phyloP scores from a whole-genome alignment of 768 basidiomycete species.

The Myochromella boudieri region DNA sequence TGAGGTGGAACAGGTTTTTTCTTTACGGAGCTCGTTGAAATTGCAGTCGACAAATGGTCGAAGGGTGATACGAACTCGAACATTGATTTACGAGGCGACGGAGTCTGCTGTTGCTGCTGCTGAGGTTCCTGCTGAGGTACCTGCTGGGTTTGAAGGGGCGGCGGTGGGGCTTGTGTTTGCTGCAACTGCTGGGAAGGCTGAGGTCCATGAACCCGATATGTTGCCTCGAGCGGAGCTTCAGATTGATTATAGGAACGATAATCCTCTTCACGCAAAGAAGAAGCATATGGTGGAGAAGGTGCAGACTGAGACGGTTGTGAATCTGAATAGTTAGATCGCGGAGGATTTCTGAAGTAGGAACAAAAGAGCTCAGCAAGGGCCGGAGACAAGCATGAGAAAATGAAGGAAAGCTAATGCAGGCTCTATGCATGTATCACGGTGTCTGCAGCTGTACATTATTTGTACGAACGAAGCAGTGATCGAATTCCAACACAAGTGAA shows the following conservation, averaged over 20 bases:
- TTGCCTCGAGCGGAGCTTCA: conserved; percentile 40
- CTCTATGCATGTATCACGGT: background rate
- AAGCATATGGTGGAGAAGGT: conserved; percentile 49
- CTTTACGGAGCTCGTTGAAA: conserved; percentile 48
- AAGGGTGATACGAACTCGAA: conserved; percentile 87
- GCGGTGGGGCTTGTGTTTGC: conserved; percentile 29
- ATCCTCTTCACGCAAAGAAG: conserved; percentile 45
- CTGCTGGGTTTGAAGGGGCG: conserved; percentile 36
- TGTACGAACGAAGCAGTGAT: background rate
- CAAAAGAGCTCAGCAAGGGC: conserved; percentile 18
- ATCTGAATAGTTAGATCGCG: conserved; percentile 53
- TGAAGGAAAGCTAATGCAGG: conserved; percentile 16
- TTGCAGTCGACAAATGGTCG: conserved; percentile 72
- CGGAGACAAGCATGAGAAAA: conserved; percentile 23
- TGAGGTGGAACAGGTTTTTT: conserved; percentile 67
- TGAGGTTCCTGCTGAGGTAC: conserved; percentile 25
- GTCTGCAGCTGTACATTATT: background rate
- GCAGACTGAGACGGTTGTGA: conserved; percentile 37
- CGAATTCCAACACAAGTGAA: background rate
- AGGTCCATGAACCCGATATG: conserved; percentile 34
- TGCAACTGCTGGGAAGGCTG: conserved; percentile 27
- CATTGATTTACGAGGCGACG: conserved; percentile 76
- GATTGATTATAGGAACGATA: conserved; percentile 42
- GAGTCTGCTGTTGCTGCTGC: conserved; percentile 48
- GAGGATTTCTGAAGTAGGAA: conserved; percentile 38